Percentiles rank a stretch among this genome's conserved stretches.
These are phyloP conservation scores for Pleurotus pulmonarius DNA, from an alignment of 768 basidiomycete species.

Conservation along the genomic window DNA sequence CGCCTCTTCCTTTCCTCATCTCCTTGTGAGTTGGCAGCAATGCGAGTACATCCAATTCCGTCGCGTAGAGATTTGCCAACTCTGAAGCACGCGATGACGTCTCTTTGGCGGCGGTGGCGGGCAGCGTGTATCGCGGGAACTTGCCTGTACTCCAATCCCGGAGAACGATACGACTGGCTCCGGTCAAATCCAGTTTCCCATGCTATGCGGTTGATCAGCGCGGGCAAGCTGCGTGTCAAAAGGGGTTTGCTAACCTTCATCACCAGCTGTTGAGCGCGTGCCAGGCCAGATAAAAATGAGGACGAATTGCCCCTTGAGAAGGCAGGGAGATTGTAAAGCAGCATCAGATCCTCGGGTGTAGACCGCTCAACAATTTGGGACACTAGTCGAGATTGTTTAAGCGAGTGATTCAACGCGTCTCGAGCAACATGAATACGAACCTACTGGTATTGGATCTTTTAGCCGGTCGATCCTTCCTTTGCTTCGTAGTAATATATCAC, in stretches of 20 bases:
- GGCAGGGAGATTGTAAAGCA: constrained; percentile 81
- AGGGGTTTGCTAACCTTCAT: constrained; percentile 56
- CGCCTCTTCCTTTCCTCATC: constrained; percentile 54
- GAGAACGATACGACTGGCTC: constrained; percentile 75
- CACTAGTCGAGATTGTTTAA: constrained; percentile 36
- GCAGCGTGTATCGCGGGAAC: constrained; percentile 68
- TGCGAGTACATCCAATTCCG: constrained; percentile 49
- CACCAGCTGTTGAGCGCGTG: constrained; percentile 68
- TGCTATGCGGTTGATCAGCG: constrained; percentile 37
- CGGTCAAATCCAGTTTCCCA: constrained; percentile 67
- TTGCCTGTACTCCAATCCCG: constrained; percentile 82
- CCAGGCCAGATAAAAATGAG: constrained; percentile 75
- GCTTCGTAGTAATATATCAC: constrained; percentile 76
- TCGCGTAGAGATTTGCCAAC: constrained; percentile 31
- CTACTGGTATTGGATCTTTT: constrained; percentile 71
- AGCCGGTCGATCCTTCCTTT: constrained; percentile 81
- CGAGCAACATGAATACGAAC: constrained; percentile 36
- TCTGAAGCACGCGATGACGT: constrained; percentile 10
- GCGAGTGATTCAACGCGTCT: constrained; percentile 4
- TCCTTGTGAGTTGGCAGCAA: constrained; percentile 57
- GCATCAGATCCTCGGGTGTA: constrained; percentile 79
- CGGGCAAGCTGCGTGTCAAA: too few relatives aligned
- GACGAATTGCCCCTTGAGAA: constrained; percentile 64
- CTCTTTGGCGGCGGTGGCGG: constrained; percentile 31
- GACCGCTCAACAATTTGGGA: constrained; percentile 65